A percentile compares a stretch with the other conserved stretches of the same genome.
Conservation (phyloP, 768 basidiomycete species). For the Lentinula detonsa region DNA sequence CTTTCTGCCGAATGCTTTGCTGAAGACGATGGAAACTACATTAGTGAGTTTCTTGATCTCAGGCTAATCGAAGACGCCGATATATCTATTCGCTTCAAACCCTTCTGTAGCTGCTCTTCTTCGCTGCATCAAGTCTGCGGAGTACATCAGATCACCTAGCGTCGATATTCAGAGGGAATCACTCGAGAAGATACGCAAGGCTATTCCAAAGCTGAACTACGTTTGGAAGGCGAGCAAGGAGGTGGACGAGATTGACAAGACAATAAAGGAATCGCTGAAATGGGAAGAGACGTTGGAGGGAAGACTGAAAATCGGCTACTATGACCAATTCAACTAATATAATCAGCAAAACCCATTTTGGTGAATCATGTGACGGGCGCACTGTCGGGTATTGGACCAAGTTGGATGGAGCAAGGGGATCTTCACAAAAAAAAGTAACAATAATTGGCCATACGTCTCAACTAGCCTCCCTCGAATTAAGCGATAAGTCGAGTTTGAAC, state of each 20-base stretch:
- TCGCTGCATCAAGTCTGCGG: background rate
- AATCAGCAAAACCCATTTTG: too few relatives aligned
- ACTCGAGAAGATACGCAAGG: background rate
- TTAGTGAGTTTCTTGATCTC: background rate
- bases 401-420: too few relatives aligned
- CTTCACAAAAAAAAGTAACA: too few relatives aligned
- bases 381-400: too few relatives aligned
- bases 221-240: background rate
- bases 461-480: too few relatives aligned
- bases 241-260: background rate
- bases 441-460: too few relatives aligned
- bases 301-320: background rate
- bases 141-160: background rate
- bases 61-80: too few relatives aligned
- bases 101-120: background rate
- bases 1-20: background rate
- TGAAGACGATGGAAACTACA: background rate
- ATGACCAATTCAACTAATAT: background rate
- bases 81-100: background rate
- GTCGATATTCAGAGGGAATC: background rate
- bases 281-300: background rate
- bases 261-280: background rate
- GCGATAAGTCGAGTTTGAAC: too few relatives aligned
- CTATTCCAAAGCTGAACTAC: background rate
- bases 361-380: too few relatives aligned